Conservation (phyloP, 306 rosid species). For the Rosa lucieae region DNA sequence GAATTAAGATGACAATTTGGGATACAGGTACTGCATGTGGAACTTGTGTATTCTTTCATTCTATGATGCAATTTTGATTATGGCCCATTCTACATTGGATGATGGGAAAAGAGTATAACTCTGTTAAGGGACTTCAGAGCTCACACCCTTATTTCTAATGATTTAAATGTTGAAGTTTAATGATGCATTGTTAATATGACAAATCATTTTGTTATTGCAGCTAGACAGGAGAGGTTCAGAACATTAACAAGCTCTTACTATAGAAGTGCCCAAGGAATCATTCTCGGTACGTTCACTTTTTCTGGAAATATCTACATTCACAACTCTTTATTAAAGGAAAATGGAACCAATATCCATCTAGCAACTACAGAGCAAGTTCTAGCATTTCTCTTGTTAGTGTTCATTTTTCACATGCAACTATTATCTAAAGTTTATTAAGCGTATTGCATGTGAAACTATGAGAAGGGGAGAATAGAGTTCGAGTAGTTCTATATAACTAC, state of each 20-base stretch:
- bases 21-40: constrained; percentile 66
- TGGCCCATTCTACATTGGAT: too few species aligned
- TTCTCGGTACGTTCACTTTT: too few species aligned
- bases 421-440: neutral
- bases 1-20: constrained; percentile 94
- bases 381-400: too few species aligned
- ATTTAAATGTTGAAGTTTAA: neutral
- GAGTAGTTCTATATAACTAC: neutral
- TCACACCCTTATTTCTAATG: neutral
- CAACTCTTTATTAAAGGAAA: too few species aligned
- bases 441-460: neutral
- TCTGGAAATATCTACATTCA: too few species aligned
- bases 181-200: neutral
- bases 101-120: neutral
- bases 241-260: constrained; percentile 91
- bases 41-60: neutral
- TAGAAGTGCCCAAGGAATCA: constrained; percentile 92
- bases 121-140: neutral
- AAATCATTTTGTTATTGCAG: constrained; percentile 54
- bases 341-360: too few species aligned
- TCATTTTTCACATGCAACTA: neutral
- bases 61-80: neutral
- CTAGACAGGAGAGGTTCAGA: constrained; percentile 97
- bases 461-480: neutral
- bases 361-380: too few species aligned